phyloP scores from a whole-genome alignment of 441 rosid genomes.

The Aquilaria agallochum region DNA sequence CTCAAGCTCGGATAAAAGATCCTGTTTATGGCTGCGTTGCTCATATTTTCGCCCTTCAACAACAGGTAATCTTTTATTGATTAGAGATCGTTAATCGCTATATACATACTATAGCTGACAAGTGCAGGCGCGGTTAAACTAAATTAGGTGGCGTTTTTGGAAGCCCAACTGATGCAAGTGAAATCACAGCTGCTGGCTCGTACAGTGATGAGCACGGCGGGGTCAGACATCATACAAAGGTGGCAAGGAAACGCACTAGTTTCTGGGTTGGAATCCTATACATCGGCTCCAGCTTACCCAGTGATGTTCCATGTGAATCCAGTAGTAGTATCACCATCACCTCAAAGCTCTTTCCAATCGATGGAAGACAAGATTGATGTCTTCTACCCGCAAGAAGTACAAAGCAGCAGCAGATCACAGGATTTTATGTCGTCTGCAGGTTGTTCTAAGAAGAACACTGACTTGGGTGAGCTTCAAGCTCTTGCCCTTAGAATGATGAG shows the following conservation, averaged over 20 bases:
- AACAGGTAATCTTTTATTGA: conserved; percentile 45
- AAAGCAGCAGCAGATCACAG: conserved; percentile 27
- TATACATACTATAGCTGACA: not conserved
- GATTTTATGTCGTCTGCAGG: conserved; percentile 37
- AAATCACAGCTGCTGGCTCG: conserved; percentile 58
- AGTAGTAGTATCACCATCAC: conserved; percentile 29
- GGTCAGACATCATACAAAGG: conserved; percentile 14
- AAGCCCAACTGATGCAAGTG: conserved; percentile 83
- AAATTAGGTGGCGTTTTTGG: conserved; percentile 67
- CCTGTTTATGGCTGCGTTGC: conserved; percentile 96
- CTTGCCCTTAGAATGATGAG: conserved; percentile 87
- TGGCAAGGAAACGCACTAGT: conserved; percentile 25
- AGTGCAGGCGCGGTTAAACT: not conserved
- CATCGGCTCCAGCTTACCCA: conserved; percentile 10
- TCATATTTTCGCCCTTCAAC: conserved; percentile 82
- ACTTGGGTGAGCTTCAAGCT: conserved; percentile 87
- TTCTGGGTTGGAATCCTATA: conserved; percentile 18
- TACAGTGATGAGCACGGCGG: conserved; percentile 18
- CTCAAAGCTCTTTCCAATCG: conserved; percentile 72
- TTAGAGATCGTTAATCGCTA: no score
- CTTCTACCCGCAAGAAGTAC: conserved; percentile 35
- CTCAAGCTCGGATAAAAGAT: conserved; percentile 85
- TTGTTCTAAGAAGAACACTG: conserved; percentile 51
- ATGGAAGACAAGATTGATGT: conserved; percentile 28
- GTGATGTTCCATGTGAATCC: conserved; percentile 27